A percentile compares a stretch with the other conserved stretches of the same genome.
These are phyloP conservation scores for Populus ilicifolia DNA, from an alignment of 345 rosid species.

Conservation along the genomic window DNA sequence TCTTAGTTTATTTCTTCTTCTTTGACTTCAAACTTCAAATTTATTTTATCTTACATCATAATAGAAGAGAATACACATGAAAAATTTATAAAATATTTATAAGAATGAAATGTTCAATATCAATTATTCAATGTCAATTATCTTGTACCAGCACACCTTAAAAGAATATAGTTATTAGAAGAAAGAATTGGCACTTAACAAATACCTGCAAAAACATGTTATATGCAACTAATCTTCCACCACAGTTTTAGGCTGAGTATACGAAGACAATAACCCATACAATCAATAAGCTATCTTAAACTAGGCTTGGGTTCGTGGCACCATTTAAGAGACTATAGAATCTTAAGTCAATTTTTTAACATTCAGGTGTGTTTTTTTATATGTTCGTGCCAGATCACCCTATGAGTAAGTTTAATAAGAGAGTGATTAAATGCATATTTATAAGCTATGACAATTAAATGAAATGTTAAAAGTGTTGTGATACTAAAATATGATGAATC, in stretches of 20 bases:
- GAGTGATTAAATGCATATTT: background rate
- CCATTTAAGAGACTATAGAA: background rate
- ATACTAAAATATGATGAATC: background rate
- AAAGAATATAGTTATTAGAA: background rate
- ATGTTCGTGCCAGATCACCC: background rate
- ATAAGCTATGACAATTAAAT: background rate
- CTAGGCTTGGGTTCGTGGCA: background rate
- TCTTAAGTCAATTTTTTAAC: background rate
- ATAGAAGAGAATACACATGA: background rate
- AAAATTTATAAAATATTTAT: background rate
- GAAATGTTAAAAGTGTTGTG: slow-evolving; percentile 8
- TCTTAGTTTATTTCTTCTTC: no score
- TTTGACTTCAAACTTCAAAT: no score
- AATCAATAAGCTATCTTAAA: background rate
- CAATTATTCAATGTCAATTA: background rate
- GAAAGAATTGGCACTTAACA: slow-evolving; percentile 1
- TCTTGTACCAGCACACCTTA: background rate
- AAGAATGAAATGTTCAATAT: background rate
- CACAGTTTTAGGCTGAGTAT: background rate
- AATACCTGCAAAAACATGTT: background rate
- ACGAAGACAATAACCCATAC: background rate
- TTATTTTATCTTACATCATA: no score
- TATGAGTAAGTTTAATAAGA: background rate
- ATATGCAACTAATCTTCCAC: background rate
- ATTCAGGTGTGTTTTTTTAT: background rate